Evolutionary conservation across 2,329 filamentous ascomycete genomes (phyloP), one percentile per base, ranked within the genome.

Genomic region (Xylariales sp.): DNA sequence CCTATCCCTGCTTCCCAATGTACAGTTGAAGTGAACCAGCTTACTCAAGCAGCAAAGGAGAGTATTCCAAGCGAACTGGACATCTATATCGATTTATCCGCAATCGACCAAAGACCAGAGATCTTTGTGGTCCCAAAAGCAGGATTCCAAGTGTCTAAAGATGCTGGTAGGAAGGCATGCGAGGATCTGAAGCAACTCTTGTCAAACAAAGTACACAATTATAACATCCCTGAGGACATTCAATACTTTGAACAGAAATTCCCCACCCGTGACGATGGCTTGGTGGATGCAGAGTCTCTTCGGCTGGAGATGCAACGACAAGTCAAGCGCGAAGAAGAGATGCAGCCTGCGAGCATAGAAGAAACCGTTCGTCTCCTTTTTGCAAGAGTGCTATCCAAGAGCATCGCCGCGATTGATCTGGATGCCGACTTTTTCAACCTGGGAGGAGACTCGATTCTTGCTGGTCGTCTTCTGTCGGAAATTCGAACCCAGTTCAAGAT

Each of bases 361-460:
- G 34, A 37, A 27, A 27, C 34, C 10, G 34, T 37, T 14, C 19
- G 28, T 18, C 34, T 60, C 11, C 55, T 66, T 2, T 74, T 76
- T 39, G 65, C 68, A 6, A 52, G 63, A 3, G 60, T 74, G 3
- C 57, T 78, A 8, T 56, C 59, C 4, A 58, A 65, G 11, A 52
- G 59, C 2, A 47, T 55, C 1, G 51, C 54, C 3, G 65, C 70
- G 3, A 55, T 68, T 8, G 57, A 57, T 12, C 51, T 57, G 2
- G 52, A 61, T 7, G 65, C 67, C 47, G 66, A 62, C 52, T 74
- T 74, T 56, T 68, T 73, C 47, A 57, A 56, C 1, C 55, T 73
- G 1, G 70, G 69, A 1, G 70, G 74, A 15, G 72, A 78, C 47
- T 76, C 71, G 23, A 60, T 79, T 32, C 62, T 62, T 16, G 74